phyloP scores from a whole-genome alignment of 441 rosid species.

The Adansonia grandidieri region DNA sequence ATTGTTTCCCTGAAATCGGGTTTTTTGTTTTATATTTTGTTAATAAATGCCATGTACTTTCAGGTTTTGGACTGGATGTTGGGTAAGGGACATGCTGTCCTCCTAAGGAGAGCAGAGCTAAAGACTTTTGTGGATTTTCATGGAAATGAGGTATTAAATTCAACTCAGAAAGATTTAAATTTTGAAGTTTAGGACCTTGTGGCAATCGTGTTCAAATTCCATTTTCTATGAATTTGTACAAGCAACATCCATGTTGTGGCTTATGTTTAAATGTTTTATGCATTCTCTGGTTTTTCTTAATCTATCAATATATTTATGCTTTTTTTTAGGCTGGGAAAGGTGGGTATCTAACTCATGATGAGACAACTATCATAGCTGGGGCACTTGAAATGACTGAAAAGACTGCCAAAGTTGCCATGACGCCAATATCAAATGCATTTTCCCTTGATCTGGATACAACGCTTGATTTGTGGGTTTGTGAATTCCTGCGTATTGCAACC shows the following conservation, averaged over 20 bases:
- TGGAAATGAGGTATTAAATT: constrained; percentile 73
- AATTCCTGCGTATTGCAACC: constrained; percentile 34
- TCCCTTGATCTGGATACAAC: constrained; percentile 94
- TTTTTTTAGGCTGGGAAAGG: constrained; percentile 88
- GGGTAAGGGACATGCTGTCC: constrained; percentile 91
- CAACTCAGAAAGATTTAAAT: neutral
- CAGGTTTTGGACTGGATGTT: constrained; percentile 96
- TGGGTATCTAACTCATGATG: constrained; percentile 85
- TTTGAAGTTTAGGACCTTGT: neutral
- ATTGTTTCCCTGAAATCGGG: constrained; percentile 1
- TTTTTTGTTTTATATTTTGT: constrained; percentile 26
- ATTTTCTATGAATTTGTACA: constrained; percentile 25
- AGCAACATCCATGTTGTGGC: constrained; percentile 21
- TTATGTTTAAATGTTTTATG: neutral
- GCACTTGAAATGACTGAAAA: constrained; percentile 92
- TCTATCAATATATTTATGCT: constrained; percentile 19
- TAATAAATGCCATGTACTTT: constrained; percentile 20
- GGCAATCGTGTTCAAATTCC: constrained; percentile 14
- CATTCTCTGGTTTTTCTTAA: neutral
- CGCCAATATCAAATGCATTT: constrained; percentile 88
- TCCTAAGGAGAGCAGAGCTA: constrained; percentile 88
- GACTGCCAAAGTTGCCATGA: constrained; percentile 93
- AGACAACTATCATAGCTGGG: constrained; percentile 91
- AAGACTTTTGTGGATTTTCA: constrained; percentile 87
- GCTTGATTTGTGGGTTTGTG: constrained; percentile 85